These are phyloP conservation scores for Diutina catenulata DNA, from an alignment of 1,139 yeast species.

Conservation along the genomic window DNA sequence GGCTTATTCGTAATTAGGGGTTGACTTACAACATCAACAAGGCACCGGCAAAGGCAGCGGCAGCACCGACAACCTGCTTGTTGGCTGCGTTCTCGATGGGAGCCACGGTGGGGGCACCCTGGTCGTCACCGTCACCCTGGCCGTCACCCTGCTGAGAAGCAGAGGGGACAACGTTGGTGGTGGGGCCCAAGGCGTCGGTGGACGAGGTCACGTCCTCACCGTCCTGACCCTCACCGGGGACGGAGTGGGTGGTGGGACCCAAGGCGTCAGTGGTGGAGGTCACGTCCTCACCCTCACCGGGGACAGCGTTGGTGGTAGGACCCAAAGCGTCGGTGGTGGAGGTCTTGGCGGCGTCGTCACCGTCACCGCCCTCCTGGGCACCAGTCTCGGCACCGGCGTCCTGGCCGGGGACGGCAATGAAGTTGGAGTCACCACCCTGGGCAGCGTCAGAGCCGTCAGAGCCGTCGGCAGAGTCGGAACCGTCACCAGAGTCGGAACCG, in stretches of 20 bases:
- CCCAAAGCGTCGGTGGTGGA: background rate
- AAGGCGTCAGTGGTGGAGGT: background rate
- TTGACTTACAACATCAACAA: conserved; percentile 1
- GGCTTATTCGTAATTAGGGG: background rate
- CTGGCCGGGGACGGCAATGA: conserved; percentile 3
- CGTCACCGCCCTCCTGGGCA: no score
- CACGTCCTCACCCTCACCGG: background rate
- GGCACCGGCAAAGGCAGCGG: conserved; percentile 4
- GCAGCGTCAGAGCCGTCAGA: background rate
- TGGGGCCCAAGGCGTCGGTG: background rate
- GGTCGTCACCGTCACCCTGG: background rate
- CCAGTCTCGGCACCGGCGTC: background rate
- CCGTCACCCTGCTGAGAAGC: background rate
- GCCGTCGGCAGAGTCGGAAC: background rate
- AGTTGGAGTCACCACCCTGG: background rate
- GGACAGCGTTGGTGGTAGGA: background rate
- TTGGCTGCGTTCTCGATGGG: background rate
- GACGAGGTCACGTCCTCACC: no score
- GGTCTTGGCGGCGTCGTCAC: background rate
- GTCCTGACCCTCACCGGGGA: background rate
- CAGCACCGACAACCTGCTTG: background rate
- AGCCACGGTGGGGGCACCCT: background rate
- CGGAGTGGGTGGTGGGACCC: background rate
- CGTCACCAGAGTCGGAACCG: background rate
- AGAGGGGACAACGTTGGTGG: background rate